Conservation (phyloP, 1,284 basidiomycete genomes). For the Cerrena zonata region DNA sequence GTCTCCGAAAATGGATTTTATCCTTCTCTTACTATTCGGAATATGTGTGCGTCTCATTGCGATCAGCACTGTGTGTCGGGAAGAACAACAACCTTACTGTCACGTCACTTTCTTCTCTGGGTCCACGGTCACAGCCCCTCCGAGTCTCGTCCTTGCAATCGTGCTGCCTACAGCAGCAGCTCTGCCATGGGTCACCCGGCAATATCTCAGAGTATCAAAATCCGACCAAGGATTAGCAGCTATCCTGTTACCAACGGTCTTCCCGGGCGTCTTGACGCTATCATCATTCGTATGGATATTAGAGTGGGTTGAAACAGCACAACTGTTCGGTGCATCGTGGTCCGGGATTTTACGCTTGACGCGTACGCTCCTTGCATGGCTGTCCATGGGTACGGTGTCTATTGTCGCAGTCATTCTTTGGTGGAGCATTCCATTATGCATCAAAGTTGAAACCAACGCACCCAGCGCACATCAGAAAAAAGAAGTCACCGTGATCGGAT, state of each 20-base stretch:
- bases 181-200: constrained; percentile 55
- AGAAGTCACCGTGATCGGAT: constrained; percentile 74
- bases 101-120: constrained; percentile 81
- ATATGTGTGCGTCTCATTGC: constrained; percentile 71
- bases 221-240: constrained; percentile 71
- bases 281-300: constrained; percentile 71
- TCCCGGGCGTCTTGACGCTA: constrained; percentile 53
- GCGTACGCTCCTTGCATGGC: constrained; percentile 61
- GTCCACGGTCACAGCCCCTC: constrained; percentile 59
- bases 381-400: constrained; percentile 46
- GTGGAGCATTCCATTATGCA: constrained; percentile 66
- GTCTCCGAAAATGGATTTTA: constrained; percentile 72
- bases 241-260: constrained; percentile 53
- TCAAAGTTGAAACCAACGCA: constrained; percentile 47
- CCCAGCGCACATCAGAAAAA: constrained; percentile 22
- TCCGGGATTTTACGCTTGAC: constrained; percentile 38
- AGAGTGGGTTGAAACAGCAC: constrained; percentile 69
- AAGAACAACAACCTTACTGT: constrained; percentile 90
- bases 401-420: constrained; percentile 59
- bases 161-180: constrained; percentile 49
- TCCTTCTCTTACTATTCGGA: constrained; percentile 61
- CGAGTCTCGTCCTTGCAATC: constrained; percentile 50
- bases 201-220: constrained; percentile 60
- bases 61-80: constrained; percentile 81
- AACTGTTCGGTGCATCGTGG: constrained; percentile 37